Percentiles rank a stretch among this genome's conserved stretches.
These are phyloP conservation scores for Polygonum aviculare DNA, from an alignment of 148 eudicot species.

Conservation along the genomic window DNA sequence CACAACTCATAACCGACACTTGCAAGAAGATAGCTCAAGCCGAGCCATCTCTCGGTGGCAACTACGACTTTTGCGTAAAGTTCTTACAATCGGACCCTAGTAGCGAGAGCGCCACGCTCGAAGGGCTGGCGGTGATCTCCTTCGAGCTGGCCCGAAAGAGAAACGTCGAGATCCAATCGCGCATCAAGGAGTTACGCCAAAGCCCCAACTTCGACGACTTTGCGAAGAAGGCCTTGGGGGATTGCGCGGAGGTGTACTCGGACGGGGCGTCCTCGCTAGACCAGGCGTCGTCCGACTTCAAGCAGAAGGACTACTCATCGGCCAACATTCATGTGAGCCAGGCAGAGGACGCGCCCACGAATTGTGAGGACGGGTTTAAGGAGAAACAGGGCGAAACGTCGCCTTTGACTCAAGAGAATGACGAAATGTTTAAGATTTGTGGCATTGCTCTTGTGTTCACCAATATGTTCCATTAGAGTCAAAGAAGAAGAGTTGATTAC, in stretches of 20 bases:
- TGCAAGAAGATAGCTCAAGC: not conserved
- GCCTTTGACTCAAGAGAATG: not conserved
- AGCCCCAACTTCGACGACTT: not conserved
- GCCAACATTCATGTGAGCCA: not conserved
- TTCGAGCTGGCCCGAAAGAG: not conserved
- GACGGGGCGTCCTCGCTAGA: not conserved
- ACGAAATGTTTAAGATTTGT: not conserved
- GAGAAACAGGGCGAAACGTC: not conserved
- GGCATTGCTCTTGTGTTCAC: not conserved
- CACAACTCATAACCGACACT: not conserved
- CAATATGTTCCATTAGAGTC: not conserved
- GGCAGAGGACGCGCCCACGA: not conserved
- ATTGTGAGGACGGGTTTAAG: not conserved
- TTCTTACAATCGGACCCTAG: not conserved
- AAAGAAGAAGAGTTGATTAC: not conserved
- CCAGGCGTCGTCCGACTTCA: not conserved
- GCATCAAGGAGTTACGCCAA: not conserved
- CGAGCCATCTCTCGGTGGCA: not conserved
- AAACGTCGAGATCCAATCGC: not conserved
- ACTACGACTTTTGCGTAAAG: not conserved
- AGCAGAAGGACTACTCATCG: not conserved
- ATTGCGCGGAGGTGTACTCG: not conserved
- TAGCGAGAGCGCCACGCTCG: not conserved
- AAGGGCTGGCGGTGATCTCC: not conserved
- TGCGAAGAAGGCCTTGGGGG: not conserved